Percentiles rank a stretch among this genome's conserved stretches.
Evolutionary conservation across 2,329 filamentous ascomycete genomes (phyloP).

Genomic region (Clonostachys rosea): DNA sequence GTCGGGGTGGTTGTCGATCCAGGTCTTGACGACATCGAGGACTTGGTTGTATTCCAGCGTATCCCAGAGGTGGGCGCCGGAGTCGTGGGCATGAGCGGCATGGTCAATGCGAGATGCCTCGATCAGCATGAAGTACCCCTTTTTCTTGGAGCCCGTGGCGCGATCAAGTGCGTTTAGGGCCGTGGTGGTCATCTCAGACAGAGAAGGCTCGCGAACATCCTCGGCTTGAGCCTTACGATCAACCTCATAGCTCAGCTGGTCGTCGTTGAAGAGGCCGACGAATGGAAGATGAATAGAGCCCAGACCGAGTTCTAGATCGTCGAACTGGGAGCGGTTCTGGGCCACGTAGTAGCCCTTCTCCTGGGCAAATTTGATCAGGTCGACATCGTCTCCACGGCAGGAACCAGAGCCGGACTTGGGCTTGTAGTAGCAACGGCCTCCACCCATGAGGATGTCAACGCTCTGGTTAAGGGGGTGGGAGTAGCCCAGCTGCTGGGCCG

Average conservation of each 20-base stretch:
- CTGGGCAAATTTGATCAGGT: slow-evolving; percentile 21
- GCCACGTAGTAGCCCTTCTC: slow-evolving; percentile 24
- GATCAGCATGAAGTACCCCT: slow-evolving; percentile 23
- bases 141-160: slow-evolving; percentile 18
- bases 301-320: slow-evolving; percentile 12
- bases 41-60: slow-evolving; percentile 28
- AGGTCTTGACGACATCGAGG: slow-evolving; percentile 21
- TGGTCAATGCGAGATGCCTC: slow-evolving; percentile 25
- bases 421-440: slow-evolving; percentile 30
- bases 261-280: slow-evolving; percentile 27
- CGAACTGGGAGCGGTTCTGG: slow-evolving; percentile 22
- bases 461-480: slow-evolving; percentile 23
- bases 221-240: slow-evolving; percentile 14
- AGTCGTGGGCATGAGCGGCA: slow-evolving; percentile 42
- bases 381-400: slow-evolving; percentile 25
- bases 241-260: slow-evolving; percentile 24
- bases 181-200: slow-evolving; percentile 16
- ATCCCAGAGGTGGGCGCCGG: slow-evolving; percentile 42
- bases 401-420: slow-evolving; percentile 22
- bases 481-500: slow-evolving; percentile 25
- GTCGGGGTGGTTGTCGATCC: slow-evolving; percentile 27
- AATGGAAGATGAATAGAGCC: slow-evolving; percentile 21
- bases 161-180: slow-evolving; percentile 23
- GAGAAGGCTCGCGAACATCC: slow-evolving; percentile 9
- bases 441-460: slow-evolving; percentile 28